These are phyloP conservation scores for Cornus controversa DNA, from an alignment of 148 eudicot genomes.

Conservation along the genomic window DNA sequence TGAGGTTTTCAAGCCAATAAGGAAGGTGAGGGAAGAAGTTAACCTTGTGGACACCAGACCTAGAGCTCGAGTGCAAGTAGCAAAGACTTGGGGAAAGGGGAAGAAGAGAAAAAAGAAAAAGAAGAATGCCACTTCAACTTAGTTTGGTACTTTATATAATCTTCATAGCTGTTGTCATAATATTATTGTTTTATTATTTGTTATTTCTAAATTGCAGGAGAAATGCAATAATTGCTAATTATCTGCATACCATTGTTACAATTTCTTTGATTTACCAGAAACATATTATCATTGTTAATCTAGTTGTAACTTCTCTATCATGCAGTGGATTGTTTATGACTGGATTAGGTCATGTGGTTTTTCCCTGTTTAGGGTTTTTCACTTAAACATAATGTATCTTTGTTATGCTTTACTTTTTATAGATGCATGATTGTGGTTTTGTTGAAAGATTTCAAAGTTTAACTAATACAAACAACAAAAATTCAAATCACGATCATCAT, in stretches of 20 bases:
- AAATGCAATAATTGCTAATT: neutral
- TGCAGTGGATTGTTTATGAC: too few relatives aligned
- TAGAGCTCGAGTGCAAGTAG: constrained; percentile 9
- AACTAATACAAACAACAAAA: too few relatives aligned
- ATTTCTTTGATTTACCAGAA: neutral
- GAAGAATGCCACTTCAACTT: constrained; percentile 6
- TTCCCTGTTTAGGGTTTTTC: too few relatives aligned
- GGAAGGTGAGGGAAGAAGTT: constrained; percentile 29
- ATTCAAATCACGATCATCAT: too few relatives aligned
- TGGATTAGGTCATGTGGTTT: too few relatives aligned
- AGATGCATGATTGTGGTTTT: too few relatives aligned
- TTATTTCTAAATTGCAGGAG: neutral
- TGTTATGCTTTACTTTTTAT: too few relatives aligned
- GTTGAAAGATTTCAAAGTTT: too few relatives aligned
- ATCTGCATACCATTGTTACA: neutral
- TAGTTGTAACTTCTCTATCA: too few relatives aligned
- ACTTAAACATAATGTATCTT: too few relatives aligned
- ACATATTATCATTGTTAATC: neutral
- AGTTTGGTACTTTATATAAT: neutral
- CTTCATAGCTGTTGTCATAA: neutral
- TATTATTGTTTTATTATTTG: neutral
- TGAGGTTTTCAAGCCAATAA: constrained; percentile 42
- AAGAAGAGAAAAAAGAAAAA: constrained; percentile 23
- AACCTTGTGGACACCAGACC: constrained; percentile 8
- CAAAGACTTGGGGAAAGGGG: constrained; percentile 19